Conservation (phyloP, 2,329 filamentous ascomycete species). For the Pseudogymnoascus sp. region DNA sequence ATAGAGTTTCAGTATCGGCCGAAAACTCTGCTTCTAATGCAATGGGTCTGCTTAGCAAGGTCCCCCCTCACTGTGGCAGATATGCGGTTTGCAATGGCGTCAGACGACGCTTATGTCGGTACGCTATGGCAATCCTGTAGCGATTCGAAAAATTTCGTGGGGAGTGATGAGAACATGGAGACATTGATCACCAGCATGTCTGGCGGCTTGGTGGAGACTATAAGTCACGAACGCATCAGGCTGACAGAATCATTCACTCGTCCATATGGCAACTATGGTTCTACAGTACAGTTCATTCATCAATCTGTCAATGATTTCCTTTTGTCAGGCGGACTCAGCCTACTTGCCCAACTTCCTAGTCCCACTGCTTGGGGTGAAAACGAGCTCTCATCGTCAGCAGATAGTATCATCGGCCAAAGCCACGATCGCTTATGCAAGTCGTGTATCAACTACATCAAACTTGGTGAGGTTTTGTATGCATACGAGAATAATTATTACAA, state of each 20-base stretch:
- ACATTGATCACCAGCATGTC: constrained; percentile 16
- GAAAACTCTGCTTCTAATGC: constrained; percentile 15
- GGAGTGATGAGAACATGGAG: constrained; percentile 16
- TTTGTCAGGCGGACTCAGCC: neutral
- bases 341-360: neutral
- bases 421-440: constrained; percentile 12
- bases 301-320: constrained; percentile 1
- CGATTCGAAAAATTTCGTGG: constrained; percentile 11
- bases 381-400: neutral
- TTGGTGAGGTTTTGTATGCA: neutral
- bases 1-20: constrained; percentile 10
- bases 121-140: neutral
- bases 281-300: constrained; percentile 32
- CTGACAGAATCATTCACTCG: no score
- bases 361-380: neutral
- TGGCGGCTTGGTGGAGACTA: constrained; percentile 18
- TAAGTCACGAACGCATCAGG: no score
- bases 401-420: constrained; percentile 10
- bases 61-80: constrained; percentile 10
- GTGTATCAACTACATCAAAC: constrained; percentile 13
- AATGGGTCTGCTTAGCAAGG: constrained; percentile 12
- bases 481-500: neutral
- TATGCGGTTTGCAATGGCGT: constrained; percentile 2
- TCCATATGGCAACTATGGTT: no score
- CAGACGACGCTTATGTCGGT: neutral